Evolutionary conservation across 2,329 filamentous ascomycete genomes (phyloP).

Genomic region (Aspergillus luchuensis): DNA sequence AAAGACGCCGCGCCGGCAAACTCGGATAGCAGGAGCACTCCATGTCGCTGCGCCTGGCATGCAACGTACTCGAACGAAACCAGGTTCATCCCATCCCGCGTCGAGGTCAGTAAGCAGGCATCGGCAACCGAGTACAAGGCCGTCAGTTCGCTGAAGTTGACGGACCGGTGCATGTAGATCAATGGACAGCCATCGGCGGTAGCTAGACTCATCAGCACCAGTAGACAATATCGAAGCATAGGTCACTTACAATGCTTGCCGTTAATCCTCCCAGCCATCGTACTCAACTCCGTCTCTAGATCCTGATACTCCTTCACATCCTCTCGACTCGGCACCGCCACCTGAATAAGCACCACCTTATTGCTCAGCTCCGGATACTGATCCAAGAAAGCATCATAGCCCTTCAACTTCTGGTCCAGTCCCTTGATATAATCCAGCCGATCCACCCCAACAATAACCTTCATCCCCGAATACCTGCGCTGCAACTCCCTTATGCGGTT

Average conservation of each 20-base stretch:
- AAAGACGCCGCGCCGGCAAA: constrained; percentile 94
- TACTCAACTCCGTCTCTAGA: constrained; percentile 84
- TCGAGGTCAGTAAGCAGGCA: constrained; percentile 84
- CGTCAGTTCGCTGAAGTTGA: constrained; percentile 91
- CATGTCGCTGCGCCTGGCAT: constrained; percentile 80
- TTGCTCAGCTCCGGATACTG: constrained; percentile 93
- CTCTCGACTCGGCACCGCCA: constrained; percentile 79
- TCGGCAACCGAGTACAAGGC: constrained; percentile 88
- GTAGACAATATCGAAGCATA: too few relatives aligned
- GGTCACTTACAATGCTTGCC: constrained; percentile 70
- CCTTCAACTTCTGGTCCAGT: constrained; percentile 89
- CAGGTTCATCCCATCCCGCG: constrained; percentile 94
- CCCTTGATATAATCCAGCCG: constrained; percentile 97
- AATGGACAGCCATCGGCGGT: constrained; percentile 96
- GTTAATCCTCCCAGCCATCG: constrained; percentile 90
- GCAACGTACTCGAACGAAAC: constrained; percentile 97
- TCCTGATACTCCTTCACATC: constrained; percentile 97
- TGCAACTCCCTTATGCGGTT: constrained; percentile 76
- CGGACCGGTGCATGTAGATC: constrained; percentile 91
- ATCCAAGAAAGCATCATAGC: constrained; percentile 86
- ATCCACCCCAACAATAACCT: constrained; percentile 90
- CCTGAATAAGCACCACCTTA: constrained; percentile 89
- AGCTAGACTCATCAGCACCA: constrained; percentile 44
- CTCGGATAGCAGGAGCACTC: constrained; percentile 89
- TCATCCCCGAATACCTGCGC: constrained; percentile 83